Evolutionary conservation across 2,329 filamentous ascomycete genomes (phyloP).

Genomic region (Blumeria hordei): DNA sequence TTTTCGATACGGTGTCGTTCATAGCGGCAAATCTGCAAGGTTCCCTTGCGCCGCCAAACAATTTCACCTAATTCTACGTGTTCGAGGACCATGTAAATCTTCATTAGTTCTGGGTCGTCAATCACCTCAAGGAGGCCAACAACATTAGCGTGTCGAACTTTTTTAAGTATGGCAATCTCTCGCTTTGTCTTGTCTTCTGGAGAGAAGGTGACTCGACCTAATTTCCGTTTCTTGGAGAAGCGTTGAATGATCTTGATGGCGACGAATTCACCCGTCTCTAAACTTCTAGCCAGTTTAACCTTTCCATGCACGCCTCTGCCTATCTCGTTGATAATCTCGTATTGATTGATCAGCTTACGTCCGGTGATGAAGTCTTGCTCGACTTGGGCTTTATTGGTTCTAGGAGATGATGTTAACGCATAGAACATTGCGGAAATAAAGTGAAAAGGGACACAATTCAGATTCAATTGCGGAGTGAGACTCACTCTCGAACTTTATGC

Average conservation of each 20-base stretch:
- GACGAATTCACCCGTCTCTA: conserved; percentile 52
- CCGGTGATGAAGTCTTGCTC: conserved; percentile 75
- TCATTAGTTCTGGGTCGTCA: conserved; percentile 84
- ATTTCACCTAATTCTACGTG: conserved; percentile 89
- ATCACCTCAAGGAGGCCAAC: conserved; percentile 92
- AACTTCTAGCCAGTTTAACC: conserved; percentile 77
- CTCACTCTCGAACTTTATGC: conserved; percentile 55
- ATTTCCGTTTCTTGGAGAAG: conserved; percentile 73
- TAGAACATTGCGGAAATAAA: not conserved
- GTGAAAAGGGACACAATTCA: not conserved
- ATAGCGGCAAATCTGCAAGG: conserved; percentile 58
- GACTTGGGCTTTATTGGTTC: conserved; percentile 74
- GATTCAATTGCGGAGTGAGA: conserved; percentile 7
- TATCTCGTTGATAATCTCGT: conserved; percentile 90
- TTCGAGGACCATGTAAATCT: conserved; percentile 95
- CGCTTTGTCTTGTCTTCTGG: conserved; percentile 66
- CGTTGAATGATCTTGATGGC: conserved; percentile 97
- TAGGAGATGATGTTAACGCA: conserved; percentile 13
- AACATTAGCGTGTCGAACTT: conserved; percentile 91
- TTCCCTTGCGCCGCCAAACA: conserved; percentile 72
- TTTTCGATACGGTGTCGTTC: conserved; percentile 63
- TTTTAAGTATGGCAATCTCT: conserved; percentile 95
- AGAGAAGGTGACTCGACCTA: conserved; percentile 56
- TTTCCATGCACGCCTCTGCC: conserved; percentile 92
- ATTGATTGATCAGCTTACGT: conserved; percentile 91